Base-by-base conservation (phyloP, 768 basidiomycete species). In the Leccinum ochraceum region DNA sequence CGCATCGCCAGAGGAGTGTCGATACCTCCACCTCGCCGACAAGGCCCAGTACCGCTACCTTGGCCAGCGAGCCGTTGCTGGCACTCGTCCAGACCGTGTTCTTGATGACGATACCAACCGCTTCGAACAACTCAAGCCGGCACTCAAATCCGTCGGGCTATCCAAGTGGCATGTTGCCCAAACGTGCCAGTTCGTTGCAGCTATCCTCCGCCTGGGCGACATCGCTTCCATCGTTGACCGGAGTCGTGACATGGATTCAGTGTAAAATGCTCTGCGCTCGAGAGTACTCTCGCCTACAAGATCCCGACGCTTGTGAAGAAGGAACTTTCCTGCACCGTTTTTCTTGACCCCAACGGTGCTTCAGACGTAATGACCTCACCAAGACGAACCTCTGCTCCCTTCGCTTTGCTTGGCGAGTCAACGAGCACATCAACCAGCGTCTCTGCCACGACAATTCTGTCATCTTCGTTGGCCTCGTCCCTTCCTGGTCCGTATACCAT, bases 81-180 rank as follows among this genome's bases (percentile, higher is more conserved):
- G 76, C 20, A 73, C 80, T 24, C 74, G 74, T 14, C 75, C 79
- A 13, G 79, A 75, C 53, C 78, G 78, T 58, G 83, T 82, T 53
- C 81, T 82, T 52, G 87, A 89, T 56, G 92, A 95, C 54, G 95
- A 99, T 70, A 87, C 84, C 20, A 77, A 84, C 51, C 86, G 92
- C 9, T 98, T 98, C 69, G 92, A 94, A 62, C 95, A 96, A 72
- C 87, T 98, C 69, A 98, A 98, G 77, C 78, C 90, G 66, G 96
- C 94, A 0, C 85, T 99, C 71, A 98, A 98, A 79, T 84, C 87
- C 10, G 87, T 98, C 46, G 97, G 95, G 0, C 81, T 98, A 61
- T 95, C 94, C 7, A 98, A 98, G 73, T 85, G 94, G 34, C 89
- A 94, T 63, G 96, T 99, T 57, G 95, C 95, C 0, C 94, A 97